phyloP scores from a whole-genome alignment of 2,329 filamentous ascomycete genomes.

The Fusarium tjaetaba region DNA sequence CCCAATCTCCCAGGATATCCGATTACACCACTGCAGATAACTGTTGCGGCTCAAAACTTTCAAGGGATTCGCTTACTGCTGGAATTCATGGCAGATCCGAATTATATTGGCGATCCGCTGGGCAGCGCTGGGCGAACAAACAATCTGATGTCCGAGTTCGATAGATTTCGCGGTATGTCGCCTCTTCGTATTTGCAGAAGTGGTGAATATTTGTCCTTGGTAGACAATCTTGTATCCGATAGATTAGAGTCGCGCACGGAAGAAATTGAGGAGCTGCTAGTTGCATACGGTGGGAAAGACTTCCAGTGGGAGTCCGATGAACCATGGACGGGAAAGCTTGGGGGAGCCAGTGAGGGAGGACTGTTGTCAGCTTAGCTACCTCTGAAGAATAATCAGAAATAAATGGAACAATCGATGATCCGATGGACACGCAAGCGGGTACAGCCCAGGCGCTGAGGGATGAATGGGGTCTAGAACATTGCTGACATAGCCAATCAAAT shows the following conservation, averaged over 20 bases:
- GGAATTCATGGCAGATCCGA: accelerated
- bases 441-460: not conserved
- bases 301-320: accelerated
- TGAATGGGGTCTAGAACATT: not conserved
- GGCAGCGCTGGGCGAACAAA: accelerated
- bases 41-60: accelerated
- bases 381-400: accelerated
- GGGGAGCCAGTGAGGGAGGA: accelerated
- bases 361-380: not conserved
- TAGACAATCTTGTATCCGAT: no score
- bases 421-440: not conserved
- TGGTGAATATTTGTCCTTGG: not conserved
- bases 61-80: accelerated
- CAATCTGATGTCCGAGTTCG: accelerated
- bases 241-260: no score
- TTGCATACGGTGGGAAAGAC: not conserved
- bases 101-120: accelerated
- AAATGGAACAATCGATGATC: not conserved
- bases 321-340: no score
- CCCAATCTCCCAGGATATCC: accelerated
- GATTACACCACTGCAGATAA: accelerated
- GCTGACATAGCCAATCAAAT: not conserved
- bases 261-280: accelerated
- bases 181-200: not conserved
- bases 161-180: accelerated